Evolutionary conservation across 2,329 filamentous ascomycete species (phyloP).

Genomic region (Trichoderma oligosporum): DNA sequence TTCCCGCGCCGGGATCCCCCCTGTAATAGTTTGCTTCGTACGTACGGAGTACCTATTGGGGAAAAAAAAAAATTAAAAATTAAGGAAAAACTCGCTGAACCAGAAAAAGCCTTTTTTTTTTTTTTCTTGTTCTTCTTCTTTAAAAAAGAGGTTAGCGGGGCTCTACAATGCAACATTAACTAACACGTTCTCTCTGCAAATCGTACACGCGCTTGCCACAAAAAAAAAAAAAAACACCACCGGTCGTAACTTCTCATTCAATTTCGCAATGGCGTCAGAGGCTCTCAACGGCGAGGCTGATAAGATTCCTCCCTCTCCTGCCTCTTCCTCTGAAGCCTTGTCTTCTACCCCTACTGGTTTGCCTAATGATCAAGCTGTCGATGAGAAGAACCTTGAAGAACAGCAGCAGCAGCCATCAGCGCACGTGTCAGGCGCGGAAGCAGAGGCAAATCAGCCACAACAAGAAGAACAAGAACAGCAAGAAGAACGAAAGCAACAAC

Average conservation of each 20-base stretch:
- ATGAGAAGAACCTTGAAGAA: neutral
- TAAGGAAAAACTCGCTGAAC: no score
- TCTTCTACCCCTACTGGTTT: neutral
- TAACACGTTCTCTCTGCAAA: neutral
- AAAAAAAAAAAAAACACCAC: neutral
- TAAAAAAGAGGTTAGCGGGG: neutral
- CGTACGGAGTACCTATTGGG: no score
- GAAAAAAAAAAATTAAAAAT: neutral
- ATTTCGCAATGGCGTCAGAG: constrained; percentile 12
- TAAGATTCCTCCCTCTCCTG: neutral
- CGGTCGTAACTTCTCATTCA: neutral
- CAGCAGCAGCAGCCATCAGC: no score
- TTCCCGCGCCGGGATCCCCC: constrained; percentile 1
- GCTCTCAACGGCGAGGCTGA: neutral
- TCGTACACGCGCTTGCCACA: neutral
- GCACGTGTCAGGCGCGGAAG: neutral
- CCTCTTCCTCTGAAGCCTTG: neutral
- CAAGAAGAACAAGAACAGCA: neutral
- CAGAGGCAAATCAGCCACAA: constrained; percentile 3
- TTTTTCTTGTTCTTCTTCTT: no score
- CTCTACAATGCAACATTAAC: constrained; percentile 1
- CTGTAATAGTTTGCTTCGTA: neutral
- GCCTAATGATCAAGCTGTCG: neutral
- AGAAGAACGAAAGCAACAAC: no score
- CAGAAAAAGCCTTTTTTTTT: no score